These are phyloP conservation scores for Pyrus bretschneideri DNA, from an alignment of 306 rosid genomes.

Conservation along the genomic window DNA sequence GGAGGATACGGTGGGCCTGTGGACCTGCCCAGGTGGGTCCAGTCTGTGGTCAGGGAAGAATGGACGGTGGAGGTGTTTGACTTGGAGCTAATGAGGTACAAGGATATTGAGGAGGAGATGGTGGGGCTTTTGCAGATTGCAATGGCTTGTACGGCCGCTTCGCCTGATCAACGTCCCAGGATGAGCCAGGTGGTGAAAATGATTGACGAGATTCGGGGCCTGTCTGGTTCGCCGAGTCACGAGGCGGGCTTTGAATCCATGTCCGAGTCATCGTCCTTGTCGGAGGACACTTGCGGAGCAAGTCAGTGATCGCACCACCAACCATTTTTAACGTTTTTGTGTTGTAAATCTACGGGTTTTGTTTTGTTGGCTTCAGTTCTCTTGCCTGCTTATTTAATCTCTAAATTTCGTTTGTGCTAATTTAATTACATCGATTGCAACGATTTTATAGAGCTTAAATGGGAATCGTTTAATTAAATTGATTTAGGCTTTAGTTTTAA, in stretches of 20 bases:
- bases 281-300: slow-evolving; percentile 50
- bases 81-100: slow-evolving; percentile 83
- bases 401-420: not conserved
- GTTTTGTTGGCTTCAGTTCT: not conserved
- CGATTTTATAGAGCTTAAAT: not conserved
- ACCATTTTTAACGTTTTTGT: not conserved
- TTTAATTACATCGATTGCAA: not conserved
- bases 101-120: slow-evolving; percentile 91
- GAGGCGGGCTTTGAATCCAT: slow-evolving; percentile 43
- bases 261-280: slow-evolving; percentile 46
- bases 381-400: not conserved
- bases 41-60: slow-evolving; percentile 83
- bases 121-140: slow-evolving; percentile 74
- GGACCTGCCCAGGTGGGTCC: slow-evolving; percentile 80
- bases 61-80: slow-evolving; percentile 98
- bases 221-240: slow-evolving; percentile 39
- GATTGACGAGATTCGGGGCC: slow-evolving; percentile 72
- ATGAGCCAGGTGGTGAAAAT: slow-evolving; percentile 77
- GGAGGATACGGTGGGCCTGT: slow-evolving; percentile 35
- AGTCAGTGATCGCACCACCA: slow-evolving; percentile 22
- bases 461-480: not conserved
- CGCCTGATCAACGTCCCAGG: slow-evolving; percentile 70
- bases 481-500: not conserved
- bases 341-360: slow-evolving; percentile 29
- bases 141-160: slow-evolving; percentile 37